A percentile compares a stretch with the other conserved stretches of the same genome.
Evolutionary conservation across 2,329 filamentous ascomycete species (phyloP).

Genomic region (Phialocephala subalpina): DNA sequence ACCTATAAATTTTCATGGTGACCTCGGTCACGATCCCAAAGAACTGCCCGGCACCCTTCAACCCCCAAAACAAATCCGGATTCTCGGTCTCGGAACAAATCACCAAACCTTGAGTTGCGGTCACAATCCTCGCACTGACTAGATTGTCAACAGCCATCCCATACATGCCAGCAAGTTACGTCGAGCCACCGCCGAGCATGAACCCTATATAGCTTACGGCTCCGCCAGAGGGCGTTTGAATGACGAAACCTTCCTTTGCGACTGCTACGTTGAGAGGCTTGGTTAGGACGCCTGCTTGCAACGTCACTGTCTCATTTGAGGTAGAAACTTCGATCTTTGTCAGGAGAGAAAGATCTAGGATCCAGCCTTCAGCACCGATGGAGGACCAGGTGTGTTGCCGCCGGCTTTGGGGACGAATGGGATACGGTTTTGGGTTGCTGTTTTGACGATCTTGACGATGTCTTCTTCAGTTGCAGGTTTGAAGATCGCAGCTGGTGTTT

Average conservation of each 20-base stretch:
- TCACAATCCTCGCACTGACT: slow-evolving; percentile 37
- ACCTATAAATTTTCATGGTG: slow-evolving; percentile 36
- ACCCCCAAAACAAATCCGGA: slow-evolving; percentile 40
- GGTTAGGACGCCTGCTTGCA: slow-evolving; percentile 29
- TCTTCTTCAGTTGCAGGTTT: slow-evolving; percentile 16
- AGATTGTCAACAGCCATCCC: slow-evolving; percentile 39
- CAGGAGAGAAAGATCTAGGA: slow-evolving; percentile 38
- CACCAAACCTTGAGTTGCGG: slow-evolving; percentile 36
- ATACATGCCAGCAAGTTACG: not conserved
- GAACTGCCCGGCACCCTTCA: slow-evolving; percentile 44
- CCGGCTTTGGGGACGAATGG: slow-evolving; percentile 39
- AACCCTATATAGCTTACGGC: slow-evolving; percentile 40
- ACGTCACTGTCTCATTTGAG: slow-evolving; percentile 9
- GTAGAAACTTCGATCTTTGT: slow-evolving; percentile 21
- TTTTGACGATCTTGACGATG: slow-evolving; percentile 15
- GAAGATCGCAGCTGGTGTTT: slow-evolving; percentile 24
- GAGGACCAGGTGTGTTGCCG: slow-evolving; percentile 42
- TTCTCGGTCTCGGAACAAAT: slow-evolving; percentile 30
- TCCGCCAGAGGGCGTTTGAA: slow-evolving; percentile 32
- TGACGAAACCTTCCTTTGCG: slow-evolving; percentile 18
- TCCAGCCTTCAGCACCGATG: slow-evolving; percentile 30
- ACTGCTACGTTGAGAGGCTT: slow-evolving; percentile 32
- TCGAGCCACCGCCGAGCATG: slow-evolving; percentile 20
- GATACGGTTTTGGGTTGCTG: slow-evolving; percentile 19
- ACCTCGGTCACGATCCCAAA: slow-evolving; percentile 44